Evolutionary conservation across 2,329 filamentous ascomycete species (phyloP).

Genomic region (Talaromyces sp.): DNA sequence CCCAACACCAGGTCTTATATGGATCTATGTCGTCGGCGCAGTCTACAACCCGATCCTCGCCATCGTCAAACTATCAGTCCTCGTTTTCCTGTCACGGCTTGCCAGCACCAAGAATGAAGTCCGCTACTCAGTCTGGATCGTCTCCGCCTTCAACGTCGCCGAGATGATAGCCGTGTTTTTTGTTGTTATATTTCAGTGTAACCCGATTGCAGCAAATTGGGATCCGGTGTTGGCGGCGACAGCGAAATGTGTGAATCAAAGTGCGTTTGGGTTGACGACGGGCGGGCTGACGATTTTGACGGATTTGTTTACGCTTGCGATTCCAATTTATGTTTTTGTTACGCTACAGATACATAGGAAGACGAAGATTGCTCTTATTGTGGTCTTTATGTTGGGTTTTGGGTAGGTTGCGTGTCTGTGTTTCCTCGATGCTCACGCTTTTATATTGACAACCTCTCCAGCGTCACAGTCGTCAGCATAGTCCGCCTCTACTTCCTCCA

Average conservation of each 20-base stretch:
- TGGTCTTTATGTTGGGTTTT: neutral
- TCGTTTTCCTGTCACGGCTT: neutral
- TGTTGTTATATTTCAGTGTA: conserved; percentile 1
- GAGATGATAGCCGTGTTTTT: conserved; percentile 4
- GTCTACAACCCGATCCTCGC: conserved; percentile 2
- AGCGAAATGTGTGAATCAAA: neutral
- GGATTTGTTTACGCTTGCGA: conserved; percentile 4
- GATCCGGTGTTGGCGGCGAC: neutral
- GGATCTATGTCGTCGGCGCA: neutral
- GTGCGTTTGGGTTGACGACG: conserved; percentile 4
- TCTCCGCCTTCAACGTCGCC: conserved; percentile 1
- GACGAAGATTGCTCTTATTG: neutral
- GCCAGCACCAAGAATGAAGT: neutral
- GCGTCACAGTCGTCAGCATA: conserved; percentile 8
- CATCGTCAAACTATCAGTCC: neutral
- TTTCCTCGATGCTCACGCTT: no score
- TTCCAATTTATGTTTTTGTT: conserved; percentile 4
- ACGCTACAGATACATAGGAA: neutral
- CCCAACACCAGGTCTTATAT: neutral
- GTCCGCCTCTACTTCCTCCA: conserved; percentile 7
- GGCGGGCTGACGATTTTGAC: neutral
- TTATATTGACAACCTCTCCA: neutral
- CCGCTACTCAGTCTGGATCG: neutral
- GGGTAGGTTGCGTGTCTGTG: neutral
- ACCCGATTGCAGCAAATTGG: neutral